Evolutionary conservation across 805 yeast species (phyloP).

Genomic region (Saturnispora halmiae): DNA sequence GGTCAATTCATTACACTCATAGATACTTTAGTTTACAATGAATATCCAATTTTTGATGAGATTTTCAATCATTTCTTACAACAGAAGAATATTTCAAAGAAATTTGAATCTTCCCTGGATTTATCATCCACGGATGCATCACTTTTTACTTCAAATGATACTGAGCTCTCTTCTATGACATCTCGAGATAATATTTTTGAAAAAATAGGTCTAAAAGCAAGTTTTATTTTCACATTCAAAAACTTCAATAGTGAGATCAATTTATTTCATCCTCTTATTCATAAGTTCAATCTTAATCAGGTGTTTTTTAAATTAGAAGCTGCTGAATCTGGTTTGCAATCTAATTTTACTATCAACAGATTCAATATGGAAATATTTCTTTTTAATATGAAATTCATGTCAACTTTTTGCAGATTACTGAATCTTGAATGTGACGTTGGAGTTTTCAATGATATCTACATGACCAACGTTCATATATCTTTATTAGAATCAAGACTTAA

Average conservation of each 20-base stretch:
- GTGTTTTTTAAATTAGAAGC: not conserved
- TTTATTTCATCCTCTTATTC: conserved; percentile 4
- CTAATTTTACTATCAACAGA: conserved; percentile 1
- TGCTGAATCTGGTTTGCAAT: conserved; percentile 1
- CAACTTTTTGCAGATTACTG: conserved; percentile 1
- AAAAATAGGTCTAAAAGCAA: conserved; percentile 3
- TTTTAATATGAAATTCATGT: conserved; percentile 1
- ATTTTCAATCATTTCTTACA: conserved; percentile 10
- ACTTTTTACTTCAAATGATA: not conserved
- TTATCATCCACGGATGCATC: not conserved
- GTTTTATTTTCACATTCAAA: conserved; percentile 1
- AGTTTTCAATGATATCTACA: conserved; percentile 1
- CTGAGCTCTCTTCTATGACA: not conserved
- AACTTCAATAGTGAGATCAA: conserved; percentile 2
- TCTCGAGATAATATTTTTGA: conserved; percentile 4
- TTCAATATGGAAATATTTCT: not conserved
- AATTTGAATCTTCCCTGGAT: not conserved
- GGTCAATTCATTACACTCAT: conserved; percentile 17
- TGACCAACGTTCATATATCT: not conserved
- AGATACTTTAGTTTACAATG: conserved; percentile 19
- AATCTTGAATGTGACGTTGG: not conserved
- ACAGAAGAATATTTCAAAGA: not conserved
- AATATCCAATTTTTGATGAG: conserved; percentile 18
- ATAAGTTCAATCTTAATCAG: not conserved
- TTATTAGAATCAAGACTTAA: conserved; percentile 6